phyloP scores from a whole-genome alignment of 1,284 basidiomycete genomes.

The Rhodotorula sp. region DNA sequence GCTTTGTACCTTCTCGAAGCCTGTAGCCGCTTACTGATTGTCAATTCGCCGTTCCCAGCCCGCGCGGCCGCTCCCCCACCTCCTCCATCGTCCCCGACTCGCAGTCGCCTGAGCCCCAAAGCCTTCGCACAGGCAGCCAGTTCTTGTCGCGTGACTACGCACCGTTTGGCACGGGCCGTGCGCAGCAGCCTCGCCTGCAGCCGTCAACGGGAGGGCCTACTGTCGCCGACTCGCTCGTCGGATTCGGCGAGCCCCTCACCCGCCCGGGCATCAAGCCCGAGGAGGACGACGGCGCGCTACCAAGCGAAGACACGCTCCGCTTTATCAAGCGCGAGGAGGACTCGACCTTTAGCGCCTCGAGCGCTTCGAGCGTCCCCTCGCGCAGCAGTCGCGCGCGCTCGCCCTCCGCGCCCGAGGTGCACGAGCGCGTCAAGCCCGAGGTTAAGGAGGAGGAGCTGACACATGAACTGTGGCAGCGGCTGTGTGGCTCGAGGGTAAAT shows the following conservation, averaged over 20 bases:
- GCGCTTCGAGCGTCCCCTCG: not conserved
- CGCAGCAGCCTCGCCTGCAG: not conserved
- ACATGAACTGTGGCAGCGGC: not conserved
- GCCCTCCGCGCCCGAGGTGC: not conserved
- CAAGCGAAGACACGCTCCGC: too few species aligned
- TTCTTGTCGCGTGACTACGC: too few species aligned
- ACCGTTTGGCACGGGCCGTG: accelerated
- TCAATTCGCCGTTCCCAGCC: not conserved
- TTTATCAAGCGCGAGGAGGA: not conserved
- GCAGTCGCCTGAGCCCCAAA: not conserved
- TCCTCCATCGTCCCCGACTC: slow-evolving; percentile 8
- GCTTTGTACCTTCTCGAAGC: too few species aligned
- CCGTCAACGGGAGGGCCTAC: not conserved
- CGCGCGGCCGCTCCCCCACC: not conserved
- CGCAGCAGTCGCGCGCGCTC: not conserved
- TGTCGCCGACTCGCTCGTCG: not conserved
- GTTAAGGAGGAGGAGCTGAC: not conserved
- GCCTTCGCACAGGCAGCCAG: not conserved
- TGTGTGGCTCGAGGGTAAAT: not conserved
- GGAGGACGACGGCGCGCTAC: not conserved
- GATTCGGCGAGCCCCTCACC: not conserved
- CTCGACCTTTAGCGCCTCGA: not conserved
- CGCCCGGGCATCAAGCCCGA: not conserved
- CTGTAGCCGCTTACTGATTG: too few species aligned
- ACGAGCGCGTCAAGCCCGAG: not conserved